Base-by-base conservation (phyloP, 2,329 filamentous ascomycete species). In the Hortaea werneckii region DNA sequence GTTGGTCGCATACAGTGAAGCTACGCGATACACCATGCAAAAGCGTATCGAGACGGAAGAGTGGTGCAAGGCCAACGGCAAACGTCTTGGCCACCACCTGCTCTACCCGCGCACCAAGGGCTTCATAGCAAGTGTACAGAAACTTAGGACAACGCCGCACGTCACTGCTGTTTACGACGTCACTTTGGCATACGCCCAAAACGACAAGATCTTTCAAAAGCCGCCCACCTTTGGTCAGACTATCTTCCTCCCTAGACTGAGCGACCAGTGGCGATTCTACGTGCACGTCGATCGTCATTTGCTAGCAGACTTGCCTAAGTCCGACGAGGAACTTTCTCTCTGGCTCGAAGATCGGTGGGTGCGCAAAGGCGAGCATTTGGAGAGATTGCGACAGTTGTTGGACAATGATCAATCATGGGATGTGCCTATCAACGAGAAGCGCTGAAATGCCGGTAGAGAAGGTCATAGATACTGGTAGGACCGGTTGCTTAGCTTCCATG, bases 1-100 rank as follows among this genome's bases (percentile, higher is more conserved):
- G 79, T 74, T 82, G 53, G 73, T 83, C 53, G 77, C 76, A 55
- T 82, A 78, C 67, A 79, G 75, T 55, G 79, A 82, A 65, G 75
- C 73, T n/a, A 80, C 77, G 6, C 71, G 78, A 50, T 80, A 72
- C 58, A 80, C 75, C 2, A 65, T 65, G 1, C 56, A 65, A 45
- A 81, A 80, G 60, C 72, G 75, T 52, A 62, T 51, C 20, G 67
- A 73, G 50, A 72, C 76, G 1, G 67, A 67, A 47, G 56, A 59
- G 5, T 80, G 75, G 72, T 80, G 77, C 62, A 66, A 67, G 45
- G 64, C 66, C 49, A 70, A 74, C 52, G 58, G 66, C 50, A 71
- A 70, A 40, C 69, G 71, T 2, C 67, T 78, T 50, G 77, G 76
- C 5, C 67, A 69, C 60, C 74, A 82, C 60, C 68, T 79, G 9